phyloP scores from a whole-genome alignment of 257 asterid genomes.

The Striga asiatica region DNA sequence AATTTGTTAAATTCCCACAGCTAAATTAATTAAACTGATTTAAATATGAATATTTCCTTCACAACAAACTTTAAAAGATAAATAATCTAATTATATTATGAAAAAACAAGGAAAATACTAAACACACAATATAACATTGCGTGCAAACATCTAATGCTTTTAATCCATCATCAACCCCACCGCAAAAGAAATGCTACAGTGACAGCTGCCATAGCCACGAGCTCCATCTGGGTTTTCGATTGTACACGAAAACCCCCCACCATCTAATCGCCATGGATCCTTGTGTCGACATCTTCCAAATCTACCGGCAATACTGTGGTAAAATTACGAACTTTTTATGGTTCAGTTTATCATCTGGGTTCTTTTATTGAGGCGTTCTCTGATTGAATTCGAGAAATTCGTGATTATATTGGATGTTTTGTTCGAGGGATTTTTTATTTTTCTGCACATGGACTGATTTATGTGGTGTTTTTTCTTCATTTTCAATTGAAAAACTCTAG shows the following conservation, averaged over 20 bases:
- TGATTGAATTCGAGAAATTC: neutral
- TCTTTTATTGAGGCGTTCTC: neutral
- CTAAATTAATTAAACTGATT: too few species aligned
- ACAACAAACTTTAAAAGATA: too few species aligned
- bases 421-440: neutral
- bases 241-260: constrained; percentile 25
- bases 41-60: too few species aligned
- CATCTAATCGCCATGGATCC: constrained; percentile 47
- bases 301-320: constrained; percentile 69
- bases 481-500: neutral
- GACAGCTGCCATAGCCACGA: constrained; percentile 11
- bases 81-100: too few species aligned
- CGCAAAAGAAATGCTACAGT: neutral
- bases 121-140: too few species aligned
- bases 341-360: constrained; percentile 4
- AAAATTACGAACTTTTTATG: constrained; percentile 8
- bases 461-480: neutral
- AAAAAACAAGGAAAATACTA: too few species aligned
- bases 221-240: constrained; percentile 25
- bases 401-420: neutral
- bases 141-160: too few species aligned
- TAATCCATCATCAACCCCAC: constrained; percentile 12
- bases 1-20: too few species aligned
- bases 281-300: constrained; percentile 43
- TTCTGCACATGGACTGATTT: neutral